Conservation (phyloP, 768 basidiomycete species). For the Strobilomyces confusus region DNA sequence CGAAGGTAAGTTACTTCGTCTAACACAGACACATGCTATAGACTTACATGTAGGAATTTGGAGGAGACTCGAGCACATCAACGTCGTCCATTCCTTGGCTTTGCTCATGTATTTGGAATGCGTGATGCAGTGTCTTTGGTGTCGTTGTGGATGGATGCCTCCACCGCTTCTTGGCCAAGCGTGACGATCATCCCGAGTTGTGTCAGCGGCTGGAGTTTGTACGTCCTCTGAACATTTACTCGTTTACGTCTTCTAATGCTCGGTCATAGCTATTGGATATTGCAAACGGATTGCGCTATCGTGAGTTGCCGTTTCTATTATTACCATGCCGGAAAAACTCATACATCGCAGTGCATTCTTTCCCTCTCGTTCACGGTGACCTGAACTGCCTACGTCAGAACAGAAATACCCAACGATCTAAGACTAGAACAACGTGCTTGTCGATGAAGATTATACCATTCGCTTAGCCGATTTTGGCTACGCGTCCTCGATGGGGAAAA, state of each 20-base stretch:
- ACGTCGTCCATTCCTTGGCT: no score
- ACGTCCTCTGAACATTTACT: background rate
- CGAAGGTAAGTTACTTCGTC: no score
- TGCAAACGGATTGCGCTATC: background rate
- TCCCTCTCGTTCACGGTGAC: background rate
- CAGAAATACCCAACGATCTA: no score
- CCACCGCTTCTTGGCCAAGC: background rate
- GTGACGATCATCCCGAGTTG: background rate
- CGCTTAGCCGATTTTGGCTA: no score
- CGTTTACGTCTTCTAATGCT: background rate
- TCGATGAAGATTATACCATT: no score
- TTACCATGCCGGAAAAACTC: background rate
- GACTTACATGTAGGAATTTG: no score
- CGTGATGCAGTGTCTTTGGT: background rate
- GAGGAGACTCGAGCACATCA: no score
- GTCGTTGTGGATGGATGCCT: background rate
- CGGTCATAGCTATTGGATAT: background rate
- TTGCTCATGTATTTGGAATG: background rate
- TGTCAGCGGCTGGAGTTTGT: background rate
- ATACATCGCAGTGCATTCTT: background rate
- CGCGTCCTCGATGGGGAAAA: no score
- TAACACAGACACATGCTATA: no score
- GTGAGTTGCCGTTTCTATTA: background rate
- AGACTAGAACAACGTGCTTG: no score
- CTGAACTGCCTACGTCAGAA: background rate